phyloP scores from a whole-genome alignment of 2,329 filamentous ascomycete genomes.

The Microcyclosporella mali region DNA sequence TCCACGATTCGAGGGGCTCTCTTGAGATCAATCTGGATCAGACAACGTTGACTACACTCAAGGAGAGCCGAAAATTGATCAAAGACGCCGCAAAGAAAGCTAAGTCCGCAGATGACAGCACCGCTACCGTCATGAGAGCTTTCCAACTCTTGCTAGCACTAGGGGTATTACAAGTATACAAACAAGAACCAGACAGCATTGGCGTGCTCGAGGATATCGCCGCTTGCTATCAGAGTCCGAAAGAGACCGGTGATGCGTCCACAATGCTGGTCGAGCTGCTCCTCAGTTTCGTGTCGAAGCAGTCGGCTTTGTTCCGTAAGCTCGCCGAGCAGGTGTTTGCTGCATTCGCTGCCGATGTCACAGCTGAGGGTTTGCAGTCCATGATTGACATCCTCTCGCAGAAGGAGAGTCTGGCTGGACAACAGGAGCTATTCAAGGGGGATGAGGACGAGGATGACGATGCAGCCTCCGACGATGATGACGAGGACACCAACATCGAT shows the following conservation, averaged over 20 bases:
- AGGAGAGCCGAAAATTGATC: slow-evolving; percentile 17
- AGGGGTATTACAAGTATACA: slow-evolving; percentile 81
- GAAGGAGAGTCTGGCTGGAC: slow-evolving; percentile 74
- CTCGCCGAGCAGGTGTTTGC: slow-evolving; percentile 84
- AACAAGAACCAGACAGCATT: slow-evolving; percentile 79
- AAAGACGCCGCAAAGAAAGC: slow-evolving; percentile 18
- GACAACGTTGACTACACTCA: slow-evolving; percentile 12
- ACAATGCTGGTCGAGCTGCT: slow-evolving; percentile 80
- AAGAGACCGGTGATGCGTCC: slow-evolving; percentile 44
- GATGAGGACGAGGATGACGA: slow-evolving; percentile 27
- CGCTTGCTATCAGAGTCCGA: slow-evolving; percentile 60
- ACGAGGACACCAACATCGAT: slow-evolving; percentile 20
- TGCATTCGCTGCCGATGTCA: slow-evolving; percentile 70
- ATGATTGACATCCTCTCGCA: slow-evolving; percentile 65
- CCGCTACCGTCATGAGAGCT: slow-evolving; percentile 43
- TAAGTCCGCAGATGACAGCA: slow-evolving; percentile 17
- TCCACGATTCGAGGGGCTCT: slow-evolving; percentile 12
- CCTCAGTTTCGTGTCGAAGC: slow-evolving; percentile 80
- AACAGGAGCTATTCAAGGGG: slow-evolving; percentile 77
- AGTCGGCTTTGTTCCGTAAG: slow-evolving; percentile 76
- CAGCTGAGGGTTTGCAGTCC: slow-evolving; percentile 62
- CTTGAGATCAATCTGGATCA: slow-evolving; percentile 13
- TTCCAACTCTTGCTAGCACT: slow-evolving; percentile 78
- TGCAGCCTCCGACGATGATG: slow-evolving; percentile 21
- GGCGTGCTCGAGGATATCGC: slow-evolving; percentile 77